Evolutionary conservation across 2,329 filamentous ascomycete species (phyloP).

Genomic region (Diplocarpon mali): DNA sequence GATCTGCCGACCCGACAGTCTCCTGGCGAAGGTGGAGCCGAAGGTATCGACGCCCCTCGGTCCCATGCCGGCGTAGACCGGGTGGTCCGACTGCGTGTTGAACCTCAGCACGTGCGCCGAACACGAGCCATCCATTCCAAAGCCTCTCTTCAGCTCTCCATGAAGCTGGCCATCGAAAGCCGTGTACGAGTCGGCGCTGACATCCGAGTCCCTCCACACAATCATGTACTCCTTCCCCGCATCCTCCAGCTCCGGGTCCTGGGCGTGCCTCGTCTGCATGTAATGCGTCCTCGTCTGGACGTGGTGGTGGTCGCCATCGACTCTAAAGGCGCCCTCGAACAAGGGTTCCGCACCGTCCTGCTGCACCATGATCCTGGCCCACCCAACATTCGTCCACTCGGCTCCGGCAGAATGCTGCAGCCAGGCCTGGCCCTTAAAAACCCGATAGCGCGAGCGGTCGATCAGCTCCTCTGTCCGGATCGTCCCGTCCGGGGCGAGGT

Average conservation of each 20-base stretch:
- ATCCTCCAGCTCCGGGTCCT: slow-evolving; percentile 52
- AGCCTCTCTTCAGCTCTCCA: slow-evolving; percentile 22
- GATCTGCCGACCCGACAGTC: slow-evolving; percentile 62
- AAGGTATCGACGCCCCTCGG: slow-evolving; percentile 42
- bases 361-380: slow-evolving; percentile 71
- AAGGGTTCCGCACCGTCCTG: slow-evolving; percentile 67
- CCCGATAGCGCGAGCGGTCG: slow-evolving; percentile 61
- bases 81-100: slow-evolving; percentile 64
- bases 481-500: slow-evolving; percentile 61
- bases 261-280: slow-evolving; percentile 53
- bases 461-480: slow-evolving; percentile 57
- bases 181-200: slow-evolving; percentile 33
- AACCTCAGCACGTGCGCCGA: slow-evolving; percentile 66
- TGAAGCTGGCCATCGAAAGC: slow-evolving; percentile 41
- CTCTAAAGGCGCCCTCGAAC: slow-evolving; percentile 81
- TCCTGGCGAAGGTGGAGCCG: slow-evolving; percentile 48
- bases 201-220: slow-evolving; percentile 84
- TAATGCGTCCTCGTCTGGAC: slow-evolving; percentile 69
- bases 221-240: slow-evolving; percentile 68
- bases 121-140: slow-evolving; percentile 42
- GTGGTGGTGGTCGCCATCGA: slow-evolving; percentile 77
- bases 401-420: slow-evolving; percentile 46
- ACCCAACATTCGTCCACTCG: slow-evolving; percentile 73
- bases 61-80: slow-evolving; percentile 41
- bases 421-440: slow-evolving; percentile 75